Evolutionary conservation across 179 eudicot genomes (phyloP), one percentile per base, ranked within the genome.

Genomic region (Pouteria campechiana): DNA sequence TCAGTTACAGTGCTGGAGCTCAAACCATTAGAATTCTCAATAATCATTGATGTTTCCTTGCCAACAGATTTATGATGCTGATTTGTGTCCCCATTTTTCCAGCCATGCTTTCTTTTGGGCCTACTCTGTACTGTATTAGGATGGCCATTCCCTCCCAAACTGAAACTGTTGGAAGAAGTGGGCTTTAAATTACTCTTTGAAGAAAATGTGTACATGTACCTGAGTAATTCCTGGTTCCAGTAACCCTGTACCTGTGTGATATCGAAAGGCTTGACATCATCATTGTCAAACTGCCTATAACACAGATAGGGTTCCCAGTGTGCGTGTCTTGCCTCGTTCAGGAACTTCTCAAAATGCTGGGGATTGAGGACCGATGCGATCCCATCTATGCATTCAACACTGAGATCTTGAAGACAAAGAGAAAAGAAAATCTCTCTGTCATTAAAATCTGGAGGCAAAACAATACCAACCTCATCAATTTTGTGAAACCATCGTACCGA

Each of bases 401-500:
- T 78, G 56, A 88, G 80, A 78, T 77, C 82, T 83, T 88, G 94
- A 67, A 77, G 80, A 70, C 85, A 83, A 70, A 73, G 92, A 75
- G 94, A 83, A 78, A 75, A 83, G 73, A 77, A 83, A 75, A 83
- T 66, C 80, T 88, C 97, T 67, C 72, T 72, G 80, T 80, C 88
- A 64, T 74, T 80, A 75, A 58, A 70, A 44, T 57, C 65, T 38
- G 25, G 72, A 72, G 87, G 87, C 63, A 80, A 77, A 79, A 52
- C 65, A 62, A 73, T 72, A 78, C 74, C 84, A 84, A 80, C 84
- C 76, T 83, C 97, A 48, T 88, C 97, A 78, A 80, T 60, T 75
- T 72, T 80, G 76, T 84, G 97, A 83, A 88, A 80, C 97, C 94
- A 84, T 45, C 72, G 84, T 73, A 84, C 94, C 92, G 71, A 76